Evolutionary conservation across 163 green algal genomes (phyloP).

Genomic region (Prototheca wickerhamii): DNA sequence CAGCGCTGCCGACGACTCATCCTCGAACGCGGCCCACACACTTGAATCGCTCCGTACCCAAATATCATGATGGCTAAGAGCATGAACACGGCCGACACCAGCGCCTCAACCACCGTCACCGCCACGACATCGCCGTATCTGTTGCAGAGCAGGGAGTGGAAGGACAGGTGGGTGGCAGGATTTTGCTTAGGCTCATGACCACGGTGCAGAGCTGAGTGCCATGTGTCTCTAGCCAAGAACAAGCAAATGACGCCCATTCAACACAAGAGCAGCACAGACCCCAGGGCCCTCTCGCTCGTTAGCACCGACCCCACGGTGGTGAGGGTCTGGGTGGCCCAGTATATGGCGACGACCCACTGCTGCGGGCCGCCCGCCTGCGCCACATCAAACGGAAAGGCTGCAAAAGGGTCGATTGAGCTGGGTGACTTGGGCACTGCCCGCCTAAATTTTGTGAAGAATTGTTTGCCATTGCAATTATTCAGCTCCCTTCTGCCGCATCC

Average conservation of each 20-base stretch:
- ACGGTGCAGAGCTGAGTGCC: neutral
- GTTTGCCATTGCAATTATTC: neutral
- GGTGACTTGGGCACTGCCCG: neutral
- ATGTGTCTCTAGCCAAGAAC: neutral
- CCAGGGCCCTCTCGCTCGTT: neutral
- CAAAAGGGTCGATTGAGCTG: neutral
- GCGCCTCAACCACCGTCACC: conserved; percentile 36
- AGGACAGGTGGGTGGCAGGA: neutral
- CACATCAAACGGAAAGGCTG: neutral
- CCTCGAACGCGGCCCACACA: neutral
- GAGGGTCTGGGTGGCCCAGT: neutral
- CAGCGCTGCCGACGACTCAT: neutral
- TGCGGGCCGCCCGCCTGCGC: neutral
- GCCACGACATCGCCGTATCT: conserved; percentile 60
- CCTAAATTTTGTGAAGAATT: neutral
- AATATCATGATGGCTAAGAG: conserved; percentile 54
- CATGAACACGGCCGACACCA: conserved; percentile 46
- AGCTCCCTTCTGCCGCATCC: neutral
- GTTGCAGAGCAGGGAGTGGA: neutral
- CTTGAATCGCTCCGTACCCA: conserved; percentile 7
- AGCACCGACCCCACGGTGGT: neutral
- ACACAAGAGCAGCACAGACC: too few species aligned
- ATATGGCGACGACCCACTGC: conserved; percentile 6
- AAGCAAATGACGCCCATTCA: too few species aligned
- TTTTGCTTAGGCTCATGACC: neutral